A percentile compares a stretch with the other conserved stretches of the same genome.
Evolutionary conservation across 2,329 filamentous ascomycete species (phyloP).

Genomic region (Trichoderma citrinoviride): DNA sequence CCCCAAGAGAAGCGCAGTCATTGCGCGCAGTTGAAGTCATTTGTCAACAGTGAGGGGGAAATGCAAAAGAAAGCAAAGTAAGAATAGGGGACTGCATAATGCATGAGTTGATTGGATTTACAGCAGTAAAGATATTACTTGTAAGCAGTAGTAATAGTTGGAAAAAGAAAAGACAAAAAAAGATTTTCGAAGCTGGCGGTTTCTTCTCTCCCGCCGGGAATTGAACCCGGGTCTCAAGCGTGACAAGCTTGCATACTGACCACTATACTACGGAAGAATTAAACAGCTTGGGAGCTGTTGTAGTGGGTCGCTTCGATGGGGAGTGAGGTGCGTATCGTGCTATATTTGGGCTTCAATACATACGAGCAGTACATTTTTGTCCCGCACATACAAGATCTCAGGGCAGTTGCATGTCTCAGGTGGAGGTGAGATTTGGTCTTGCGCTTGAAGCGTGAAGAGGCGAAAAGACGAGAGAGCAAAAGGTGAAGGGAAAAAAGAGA

Average conservation of each 20-base stretch:
- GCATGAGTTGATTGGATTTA: neutral
- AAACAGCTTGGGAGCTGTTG: constrained; percentile 6
- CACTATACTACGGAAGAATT: constrained; percentile 28
- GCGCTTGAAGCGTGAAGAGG: no score
- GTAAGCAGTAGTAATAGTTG: neutral
- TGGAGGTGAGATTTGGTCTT: no score
- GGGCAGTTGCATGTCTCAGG: no score
- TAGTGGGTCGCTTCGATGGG: constrained; percentile 19
- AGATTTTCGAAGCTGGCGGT: constrained; percentile 13
- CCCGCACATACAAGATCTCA: no score
- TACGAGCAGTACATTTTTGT: no score
- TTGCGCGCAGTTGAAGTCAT: neutral
- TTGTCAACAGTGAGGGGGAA: neutral
- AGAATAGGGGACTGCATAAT: neutral
- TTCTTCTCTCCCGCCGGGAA: constrained; percentile 28
- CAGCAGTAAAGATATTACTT: neutral
- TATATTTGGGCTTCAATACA: neutral
- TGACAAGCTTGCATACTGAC: constrained; percentile 29
- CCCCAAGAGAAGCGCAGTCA: neutral
- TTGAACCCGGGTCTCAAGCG: constrained; percentile 29
- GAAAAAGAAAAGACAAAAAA: constrained; percentile 4
- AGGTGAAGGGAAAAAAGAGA: no score
- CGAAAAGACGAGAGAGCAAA: no score
- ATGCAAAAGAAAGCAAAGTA: neutral
- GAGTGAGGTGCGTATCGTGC: neutral